These are phyloP conservation scores for Geum urbanum DNA, from an alignment of 306 rosid species.

Conservation along the genomic window DNA sequence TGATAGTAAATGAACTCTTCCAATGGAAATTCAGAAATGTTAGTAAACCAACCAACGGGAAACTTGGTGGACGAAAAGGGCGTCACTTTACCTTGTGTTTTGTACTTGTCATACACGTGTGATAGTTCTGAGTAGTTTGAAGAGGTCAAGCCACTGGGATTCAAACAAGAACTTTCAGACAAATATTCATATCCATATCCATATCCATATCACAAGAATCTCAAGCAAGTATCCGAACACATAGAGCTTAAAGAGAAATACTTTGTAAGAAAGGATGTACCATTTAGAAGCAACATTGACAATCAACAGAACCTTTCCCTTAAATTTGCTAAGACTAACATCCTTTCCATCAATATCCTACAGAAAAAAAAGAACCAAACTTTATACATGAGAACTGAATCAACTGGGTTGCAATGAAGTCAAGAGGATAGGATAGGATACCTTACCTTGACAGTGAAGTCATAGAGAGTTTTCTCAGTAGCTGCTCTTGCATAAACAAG, in stretches of 20 bases:
- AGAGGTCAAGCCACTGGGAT: slow-evolving; percentile 80
- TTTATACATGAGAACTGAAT: background rate
- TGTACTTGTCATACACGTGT: slow-evolving; percentile 77
- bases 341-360: slow-evolving; percentile 91
- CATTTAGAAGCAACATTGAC: slow-evolving; percentile 98
- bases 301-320: slow-evolving; percentile 86
- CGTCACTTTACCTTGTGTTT: slow-evolving; percentile 81
- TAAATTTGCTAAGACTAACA: slow-evolving; percentile 71
- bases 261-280: slow-evolving; percentile 34
- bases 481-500: slow-evolving; percentile 68
- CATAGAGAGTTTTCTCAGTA: slow-evolving; percentile 72
- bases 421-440: no score
- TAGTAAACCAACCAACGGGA: background rate
- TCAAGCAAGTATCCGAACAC: slow-evolving; percentile 13
- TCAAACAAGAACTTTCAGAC: slow-evolving; percentile 24
- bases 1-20: no score
- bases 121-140: slow-evolving; percentile 88
- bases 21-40: background rate
- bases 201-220: no score
- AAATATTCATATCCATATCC: slow-evolving; percentile 11
- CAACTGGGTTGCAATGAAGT: background rate
- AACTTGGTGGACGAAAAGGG: no score
- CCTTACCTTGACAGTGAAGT: slow-evolving; percentile 89
- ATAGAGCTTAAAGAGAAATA: slow-evolving; percentile 10
- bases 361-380: slow-evolving; percentile 7